These are phyloP conservation scores for Sphaerulina musiva DNA, from an alignment of 2,329 filamentous ascomycete genomes.

Conservation along the genomic window DNA sequence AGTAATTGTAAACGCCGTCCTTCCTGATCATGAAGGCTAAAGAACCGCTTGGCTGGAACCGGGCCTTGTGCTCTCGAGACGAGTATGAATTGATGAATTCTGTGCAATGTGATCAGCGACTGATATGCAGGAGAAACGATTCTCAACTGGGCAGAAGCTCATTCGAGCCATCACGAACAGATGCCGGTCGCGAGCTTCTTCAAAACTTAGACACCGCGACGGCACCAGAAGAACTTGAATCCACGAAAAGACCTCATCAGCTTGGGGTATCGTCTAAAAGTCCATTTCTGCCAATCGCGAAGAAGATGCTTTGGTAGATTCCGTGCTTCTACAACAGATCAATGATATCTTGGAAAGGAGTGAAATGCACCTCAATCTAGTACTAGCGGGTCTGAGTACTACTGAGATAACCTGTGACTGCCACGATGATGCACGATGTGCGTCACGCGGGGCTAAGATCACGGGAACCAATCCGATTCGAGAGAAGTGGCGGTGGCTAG, in stretches of 20 bases:
- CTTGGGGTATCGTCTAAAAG: not conserved
- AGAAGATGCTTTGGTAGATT: not conserved
- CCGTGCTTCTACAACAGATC: not conserved
- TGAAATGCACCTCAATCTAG: too few species aligned
- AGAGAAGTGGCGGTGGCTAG: too few species aligned
- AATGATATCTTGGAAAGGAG: not conserved
- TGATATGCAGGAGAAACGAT: not conserved
- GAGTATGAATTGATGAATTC: not conserved
- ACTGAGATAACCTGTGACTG: too few species aligned
- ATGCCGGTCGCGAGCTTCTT: not conserved
- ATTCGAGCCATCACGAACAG: not conserved
- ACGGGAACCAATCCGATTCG: too few species aligned
- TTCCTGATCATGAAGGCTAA: slow-evolving; percentile 6
- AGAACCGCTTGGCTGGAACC: slow-evolving; percentile 3
- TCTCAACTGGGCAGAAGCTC: not conserved
- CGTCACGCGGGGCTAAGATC: too few species aligned
- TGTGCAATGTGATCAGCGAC: not conserved
- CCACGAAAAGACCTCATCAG: not conserved
- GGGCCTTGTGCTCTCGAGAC: slow-evolving; percentile 11
- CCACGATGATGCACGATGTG: too few species aligned
- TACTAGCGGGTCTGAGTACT: too few species aligned
- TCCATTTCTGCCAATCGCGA: not conserved
- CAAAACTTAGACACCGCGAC: not conserved
- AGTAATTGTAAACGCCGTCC: slow-evolving; percentile 4
- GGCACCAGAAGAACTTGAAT: not conserved